Base-by-base conservation (phyloP, 176 grass and related monocot genomes). In the Dendrocalamus sinicus region DNA sequence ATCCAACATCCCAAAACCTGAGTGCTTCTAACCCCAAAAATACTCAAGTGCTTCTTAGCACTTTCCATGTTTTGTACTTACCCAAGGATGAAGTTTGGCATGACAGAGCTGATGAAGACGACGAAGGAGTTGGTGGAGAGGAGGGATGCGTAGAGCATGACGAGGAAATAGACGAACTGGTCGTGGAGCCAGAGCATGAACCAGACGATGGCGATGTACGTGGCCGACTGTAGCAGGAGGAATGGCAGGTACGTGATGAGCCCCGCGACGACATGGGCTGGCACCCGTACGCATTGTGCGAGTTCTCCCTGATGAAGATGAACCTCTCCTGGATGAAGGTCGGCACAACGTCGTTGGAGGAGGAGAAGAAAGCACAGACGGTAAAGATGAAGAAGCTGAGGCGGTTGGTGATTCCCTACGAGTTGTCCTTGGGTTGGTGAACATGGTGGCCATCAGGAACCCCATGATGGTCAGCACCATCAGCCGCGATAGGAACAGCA, bases 51-150 rank as follows among this genome's bases (percentile, higher is more conserved):
- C 30, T 30, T 2, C 30, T 30, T 30, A 30, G 30, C 30, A 30
- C 30, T 30, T 30, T 2, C 30, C 30, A 30, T 30, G 30, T 30
- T 30, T 30, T 60, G 13, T 68, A 10, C 71, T 44, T 75, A 90
- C 84, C 91, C 91, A 0, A 87, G 91, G 81, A 92, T 90, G 88
- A 90, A 92, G 81, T 90, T 92, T 41, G 91, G 88, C 37, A 92
- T 88, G 81, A 92, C 72, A 65, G 91, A 92, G 84, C 91, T 92
- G 80, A 92, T 53, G 88, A 92, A 92, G 81, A 92, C 81, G 76
- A 92, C 91, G 88, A 90, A 92, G 9, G 91, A 92, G 54, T 92
- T 92, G 84, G 91, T 92, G 47, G 91, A 89, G 39, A 92, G 84
- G 53, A 92, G 84, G 12, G 84, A 87, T 35, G 88, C 88, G 65